These are phyloP conservation scores for Schizosaccharomyces octosporus DNA, from an alignment of 805 yeast species.

Conservation along the genomic window DNA sequence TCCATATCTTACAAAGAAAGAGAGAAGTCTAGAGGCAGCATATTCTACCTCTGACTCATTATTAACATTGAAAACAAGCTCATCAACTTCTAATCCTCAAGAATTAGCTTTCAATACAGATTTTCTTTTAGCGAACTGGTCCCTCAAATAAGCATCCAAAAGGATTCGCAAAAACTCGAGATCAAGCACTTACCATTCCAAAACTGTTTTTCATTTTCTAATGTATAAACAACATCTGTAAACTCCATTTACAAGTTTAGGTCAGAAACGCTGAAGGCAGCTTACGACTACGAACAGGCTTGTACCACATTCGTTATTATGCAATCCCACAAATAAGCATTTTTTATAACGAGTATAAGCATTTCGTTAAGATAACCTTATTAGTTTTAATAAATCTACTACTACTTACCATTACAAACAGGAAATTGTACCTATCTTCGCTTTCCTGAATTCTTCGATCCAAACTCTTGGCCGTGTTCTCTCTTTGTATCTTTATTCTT, in stretches of 20 bases:
- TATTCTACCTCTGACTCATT: neutral
- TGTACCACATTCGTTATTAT: neutral
- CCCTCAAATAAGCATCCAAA: too few relatives aligned
- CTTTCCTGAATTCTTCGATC: too few relatives aligned
- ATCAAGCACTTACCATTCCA: neutral
- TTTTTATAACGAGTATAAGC: too few relatives aligned
- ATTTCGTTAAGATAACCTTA: too few relatives aligned
- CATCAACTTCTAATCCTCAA: neutral
- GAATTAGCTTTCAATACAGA: too few relatives aligned
- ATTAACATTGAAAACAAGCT: neutral
- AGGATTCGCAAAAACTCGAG: neutral
- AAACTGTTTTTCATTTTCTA: neutral
- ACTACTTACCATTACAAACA: too few relatives aligned
- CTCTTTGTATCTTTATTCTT: too few relatives aligned
- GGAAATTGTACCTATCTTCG: too few relatives aligned
- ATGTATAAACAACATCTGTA: neutral
- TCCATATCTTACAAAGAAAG: neutral
- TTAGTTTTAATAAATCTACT: too few relatives aligned
- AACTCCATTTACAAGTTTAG: neutral
- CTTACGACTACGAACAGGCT: too few relatives aligned
- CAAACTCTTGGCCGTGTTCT: too few relatives aligned
- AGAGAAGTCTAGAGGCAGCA: neutral
- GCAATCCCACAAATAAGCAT: neutral
- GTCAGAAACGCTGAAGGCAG: neutral
- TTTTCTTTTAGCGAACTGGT: too few relatives aligned